phyloP scores from a whole-genome alignment of 352 stramenopile species.

The Phytophthora pinifolia region DNA sequence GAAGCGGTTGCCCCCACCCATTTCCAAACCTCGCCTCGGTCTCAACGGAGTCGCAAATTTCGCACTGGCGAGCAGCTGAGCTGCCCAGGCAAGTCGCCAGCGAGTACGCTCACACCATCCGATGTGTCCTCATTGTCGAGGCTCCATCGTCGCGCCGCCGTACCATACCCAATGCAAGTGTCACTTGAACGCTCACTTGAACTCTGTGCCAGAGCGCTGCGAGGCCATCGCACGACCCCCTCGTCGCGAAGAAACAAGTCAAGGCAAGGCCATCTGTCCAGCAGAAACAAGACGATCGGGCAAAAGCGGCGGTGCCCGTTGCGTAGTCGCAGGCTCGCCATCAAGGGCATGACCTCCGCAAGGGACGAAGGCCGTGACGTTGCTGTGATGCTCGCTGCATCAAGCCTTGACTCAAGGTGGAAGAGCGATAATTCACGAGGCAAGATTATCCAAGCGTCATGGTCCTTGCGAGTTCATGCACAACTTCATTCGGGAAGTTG shows the following conservation, averaged over 20 bases:
- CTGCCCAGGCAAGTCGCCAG: background rate
- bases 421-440: too few relatives aligned
- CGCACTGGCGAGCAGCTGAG: constrained; percentile 2
- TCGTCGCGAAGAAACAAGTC: constrained; percentile 9
- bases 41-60: background rate
- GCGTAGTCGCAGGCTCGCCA: constrained; percentile 7
- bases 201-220: background rate
- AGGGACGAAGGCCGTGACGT: background rate
- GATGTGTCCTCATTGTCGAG: constrained; percentile 4
- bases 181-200: too few relatives aligned
- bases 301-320: background rate
- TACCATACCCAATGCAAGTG: constrained; percentile 1
- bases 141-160: constrained; percentile 2
- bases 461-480: too few relatives aligned
- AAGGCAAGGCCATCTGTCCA: constrained; percentile 1
- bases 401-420: too few relatives aligned
- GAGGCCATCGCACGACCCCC: constrained; percentile 8
- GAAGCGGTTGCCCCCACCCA: constrained; percentile 19
- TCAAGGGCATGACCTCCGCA: background rate
- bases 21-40: background rate
- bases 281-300: constrained; percentile 8
- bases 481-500: too few relatives aligned
- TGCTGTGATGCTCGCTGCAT: background rate
- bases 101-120: constrained; percentile 9
- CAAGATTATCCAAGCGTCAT: too few relatives aligned